A percentile compares a stretch with the other conserved stretches of the same genome.
Conservation (phyloP, 2,329 filamentous ascomycete species). For the Monosporascus sp. region DNA sequence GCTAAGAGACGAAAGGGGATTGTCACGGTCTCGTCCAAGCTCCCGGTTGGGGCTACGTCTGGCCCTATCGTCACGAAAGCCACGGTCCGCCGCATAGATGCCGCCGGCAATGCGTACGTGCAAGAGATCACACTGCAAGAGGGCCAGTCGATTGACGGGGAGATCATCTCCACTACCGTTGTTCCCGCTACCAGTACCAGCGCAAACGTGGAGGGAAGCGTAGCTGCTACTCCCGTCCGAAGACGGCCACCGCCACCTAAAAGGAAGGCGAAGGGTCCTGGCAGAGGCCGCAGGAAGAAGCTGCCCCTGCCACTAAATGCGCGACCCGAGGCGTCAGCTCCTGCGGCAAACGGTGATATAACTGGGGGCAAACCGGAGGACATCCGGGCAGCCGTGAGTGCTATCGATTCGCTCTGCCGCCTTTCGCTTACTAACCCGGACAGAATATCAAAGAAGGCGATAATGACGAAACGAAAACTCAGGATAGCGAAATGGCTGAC, state of each 20-base stretch:
- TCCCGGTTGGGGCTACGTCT: conserved; percentile 38
- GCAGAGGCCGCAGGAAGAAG: conserved; percentile 75
- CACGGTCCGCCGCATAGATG: conserved; percentile 73
- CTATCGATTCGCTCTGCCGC: background rate
- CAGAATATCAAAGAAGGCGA: conserved; percentile 39
- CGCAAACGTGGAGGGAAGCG: conserved; percentile 53
- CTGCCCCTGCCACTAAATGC: conserved; percentile 32
- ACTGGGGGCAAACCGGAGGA: conserved; percentile 34
- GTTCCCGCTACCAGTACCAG: conserved; percentile 49
- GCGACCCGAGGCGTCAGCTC: conserved; percentile 29
- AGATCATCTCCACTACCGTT: conserved; percentile 63
- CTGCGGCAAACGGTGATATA: conserved; percentile 33
- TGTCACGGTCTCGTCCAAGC: conserved; percentile 51
- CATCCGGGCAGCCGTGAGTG: conserved; percentile 35
- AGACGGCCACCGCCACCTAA: conserved; percentile 72
- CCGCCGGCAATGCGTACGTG: conserved; percentile 74
- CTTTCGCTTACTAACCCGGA: conserved; percentile 11
- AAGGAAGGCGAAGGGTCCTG: conserved; percentile 75
- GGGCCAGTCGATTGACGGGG: conserved; percentile 74
- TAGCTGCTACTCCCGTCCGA: conserved; percentile 36
- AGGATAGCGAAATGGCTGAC: conserved; percentile 52
- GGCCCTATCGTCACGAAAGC: conserved; percentile 67
- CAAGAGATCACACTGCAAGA: conserved; percentile 80
- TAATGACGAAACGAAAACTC: conserved; percentile 38
- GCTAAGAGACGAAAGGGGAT: conserved; percentile 59